Evolutionary conservation across 2,329 filamentous ascomycete species (phyloP), one percentile per base, ranked within the genome.

Genomic region (Zymoseptoria ardabiliae): DNA sequence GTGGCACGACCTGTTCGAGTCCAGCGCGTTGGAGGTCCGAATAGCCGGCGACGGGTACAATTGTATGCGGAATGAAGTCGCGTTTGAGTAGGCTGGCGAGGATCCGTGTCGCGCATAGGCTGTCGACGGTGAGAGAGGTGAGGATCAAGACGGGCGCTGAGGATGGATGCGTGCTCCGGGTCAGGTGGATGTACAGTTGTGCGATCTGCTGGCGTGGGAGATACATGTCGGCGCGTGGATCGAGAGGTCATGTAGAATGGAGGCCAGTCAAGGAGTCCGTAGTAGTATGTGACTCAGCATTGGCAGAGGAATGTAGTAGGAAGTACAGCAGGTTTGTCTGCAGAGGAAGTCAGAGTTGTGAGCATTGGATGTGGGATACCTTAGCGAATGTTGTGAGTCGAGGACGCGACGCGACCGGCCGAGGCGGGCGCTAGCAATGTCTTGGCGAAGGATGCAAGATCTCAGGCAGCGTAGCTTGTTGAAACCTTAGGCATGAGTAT

Each of bases 21-120:
- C 92, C 92, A 21, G 88, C 88, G 67, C 85, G 86, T 70, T 90
- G 83, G 53, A 99, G 84, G 73, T 97, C 94, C 65, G 85, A 87
- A 84, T 97, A 97, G 58, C 94, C 94, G 20, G 90, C 85, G 57
- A 99, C 88, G 1, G 94, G 94, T 70, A 97, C 90, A 70, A 97
- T 96, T 76, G 97, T 97, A 78, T 97, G 93, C 13, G 89, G 90
- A 67, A 99, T 96, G 72, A 96, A 97, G 79, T 99, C 94, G 80
- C 93, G 89, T 77, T 96, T 97, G 61, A 99, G 81, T n/a, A 99
- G 82, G 55, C 88, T 84, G 2, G 93, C 96, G 53, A 99, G 85
- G 62, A 99, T 97, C 62, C 92, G 91, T 73, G 91, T 96, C 63
- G 92, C 94, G 76, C 93, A 97, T 63, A 99, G 85, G 64, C 94